These are phyloP conservation scores for Sambucus nigra DNA, from an alignment of 129 eudicot species.

Conservation along the genomic window DNA sequence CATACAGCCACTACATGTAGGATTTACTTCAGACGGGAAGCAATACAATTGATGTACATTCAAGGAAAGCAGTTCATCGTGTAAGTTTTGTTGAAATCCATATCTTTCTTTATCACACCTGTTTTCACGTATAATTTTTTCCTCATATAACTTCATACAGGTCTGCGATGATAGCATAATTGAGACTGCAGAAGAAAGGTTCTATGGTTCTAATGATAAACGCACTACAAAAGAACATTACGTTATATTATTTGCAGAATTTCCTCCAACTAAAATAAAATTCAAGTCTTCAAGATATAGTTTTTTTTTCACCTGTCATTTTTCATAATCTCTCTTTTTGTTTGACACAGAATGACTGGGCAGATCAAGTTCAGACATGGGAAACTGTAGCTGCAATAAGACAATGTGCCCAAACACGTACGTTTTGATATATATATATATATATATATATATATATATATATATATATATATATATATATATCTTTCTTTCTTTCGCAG, in stretches of 20 bases:
- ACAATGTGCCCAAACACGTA: conserved; percentile 75
- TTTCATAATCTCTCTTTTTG: neutral
- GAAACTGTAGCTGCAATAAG: conserved; percentile 46
- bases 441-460: too few relatives aligned
- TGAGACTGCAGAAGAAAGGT: conserved; percentile 69
- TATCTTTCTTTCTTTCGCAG: too few relatives aligned
- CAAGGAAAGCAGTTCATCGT: conserved; percentile 75
- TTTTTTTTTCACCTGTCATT: conserved; percentile 1
- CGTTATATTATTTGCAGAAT: conserved; percentile 33
- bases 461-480: too few relatives aligned
- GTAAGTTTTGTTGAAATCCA: conserved; percentile 43
- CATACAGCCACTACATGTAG: too few relatives aligned
- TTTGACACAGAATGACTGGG: conserved; percentile 64
- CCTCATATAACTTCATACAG: conserved; percentile 15
- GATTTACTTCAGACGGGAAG: too few relatives aligned
- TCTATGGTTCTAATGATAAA: conserved; percentile 28
- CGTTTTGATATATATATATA: too few relatives aligned
- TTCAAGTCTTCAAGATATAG: too few relatives aligned
- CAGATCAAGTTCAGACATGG: conserved; percentile 57
- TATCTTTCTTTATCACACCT: neutral
- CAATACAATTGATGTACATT: too few relatives aligned
- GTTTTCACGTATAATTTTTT: neutral
- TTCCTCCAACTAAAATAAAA: neutral
- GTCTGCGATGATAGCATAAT: conserved; percentile 85
- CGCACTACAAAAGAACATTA: conserved; percentile 60